phyloP scores from a whole-genome alignment of 1,284 basidiomycete genomes.

The Fomitopsis palustris region DNA sequence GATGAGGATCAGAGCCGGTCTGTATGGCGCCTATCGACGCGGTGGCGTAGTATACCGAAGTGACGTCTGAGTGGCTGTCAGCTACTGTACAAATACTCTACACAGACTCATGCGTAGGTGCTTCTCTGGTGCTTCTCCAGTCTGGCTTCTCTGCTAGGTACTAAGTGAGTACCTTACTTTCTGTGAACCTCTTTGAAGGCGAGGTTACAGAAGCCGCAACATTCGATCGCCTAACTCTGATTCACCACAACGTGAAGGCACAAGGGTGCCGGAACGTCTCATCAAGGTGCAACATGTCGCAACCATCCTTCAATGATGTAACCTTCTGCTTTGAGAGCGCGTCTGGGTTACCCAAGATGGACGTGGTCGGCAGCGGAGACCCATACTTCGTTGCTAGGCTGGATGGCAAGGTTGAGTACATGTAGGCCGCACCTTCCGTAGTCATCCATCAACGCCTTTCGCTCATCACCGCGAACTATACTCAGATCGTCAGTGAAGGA shows the following conservation, averaged over 20 bases:
- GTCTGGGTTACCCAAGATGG: conserved; percentile 65
- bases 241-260: background rate
- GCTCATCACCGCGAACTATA: background rate
- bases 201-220: too few species aligned
- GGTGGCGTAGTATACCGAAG: too few species aligned
- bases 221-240: background rate
- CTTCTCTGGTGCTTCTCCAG: too few species aligned
- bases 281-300: background rate
- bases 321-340: conserved; percentile 69
- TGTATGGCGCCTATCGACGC: too few species aligned
- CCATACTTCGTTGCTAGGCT: conserved; percentile 70
- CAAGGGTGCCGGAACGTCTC: background rate
- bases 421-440: conserved; percentile 36
- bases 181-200: too few species aligned
- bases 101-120: too few species aligned
- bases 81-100: too few species aligned
- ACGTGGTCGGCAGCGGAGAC: conserved; percentile 63
- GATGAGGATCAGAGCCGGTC: too few species aligned
- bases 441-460: background rate
- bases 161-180: too few species aligned
- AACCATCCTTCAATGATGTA: conserved; percentile 40
- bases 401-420: conserved; percentile 57
- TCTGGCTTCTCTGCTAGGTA: too few species aligned
- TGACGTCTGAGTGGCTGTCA: too few species aligned
- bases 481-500: conserved; percentile 60